Percentiles rank a stretch among this genome's conserved stretches.
Conservation (phyloP, 331 rosid genomes). For the Acacia pycnantha region DNA sequence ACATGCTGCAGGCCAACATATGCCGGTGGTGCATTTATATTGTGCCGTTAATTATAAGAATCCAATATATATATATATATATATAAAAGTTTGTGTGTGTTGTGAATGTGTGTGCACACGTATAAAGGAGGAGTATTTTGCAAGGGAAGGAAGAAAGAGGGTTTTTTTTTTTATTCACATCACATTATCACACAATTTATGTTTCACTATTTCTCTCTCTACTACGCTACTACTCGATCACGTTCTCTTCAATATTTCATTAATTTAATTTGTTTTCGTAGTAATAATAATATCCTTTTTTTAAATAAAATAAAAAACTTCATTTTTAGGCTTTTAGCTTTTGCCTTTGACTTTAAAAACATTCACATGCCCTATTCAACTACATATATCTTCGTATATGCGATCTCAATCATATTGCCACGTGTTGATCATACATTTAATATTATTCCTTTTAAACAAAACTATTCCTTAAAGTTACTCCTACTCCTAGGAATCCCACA, state of each 20-base stretch:
- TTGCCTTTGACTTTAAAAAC: slow-evolving; percentile 31
- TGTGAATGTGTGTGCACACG: not conserved
- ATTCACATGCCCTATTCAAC: slow-evolving; percentile 27
- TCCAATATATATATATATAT: not conserved
- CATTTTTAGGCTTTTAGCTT: not conserved
- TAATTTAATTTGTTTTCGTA: too few relatives aligned
- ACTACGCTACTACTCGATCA: too few relatives aligned
- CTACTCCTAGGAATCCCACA: not conserved
- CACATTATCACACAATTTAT: not conserved
- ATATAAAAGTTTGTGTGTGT: not conserved
- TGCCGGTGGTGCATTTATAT: not conserved
- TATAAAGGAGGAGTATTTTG: not conserved
- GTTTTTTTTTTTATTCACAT: slow-evolving; percentile 5
- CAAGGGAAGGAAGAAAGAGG: not conserved
- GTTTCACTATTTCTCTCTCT: not conserved
- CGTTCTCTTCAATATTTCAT: not conserved
- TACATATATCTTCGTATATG: slow-evolving; percentile 16
- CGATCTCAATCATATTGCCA: slow-evolving; percentile 29
- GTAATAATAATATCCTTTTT: not conserved
- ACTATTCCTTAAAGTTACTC: not conserved
- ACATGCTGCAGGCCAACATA: not conserved
- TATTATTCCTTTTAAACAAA: not conserved
- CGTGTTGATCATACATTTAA: slow-evolving; percentile 15
- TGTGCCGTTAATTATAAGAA: not conserved
- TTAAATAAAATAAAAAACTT: too few relatives aligned